Percentiles rank a stretch among this genome's conserved stretches.
Evolutionary conservation across 768 basidiomycete genomes (phyloP).

Genomic region (Amanita jacksonii): DNA sequence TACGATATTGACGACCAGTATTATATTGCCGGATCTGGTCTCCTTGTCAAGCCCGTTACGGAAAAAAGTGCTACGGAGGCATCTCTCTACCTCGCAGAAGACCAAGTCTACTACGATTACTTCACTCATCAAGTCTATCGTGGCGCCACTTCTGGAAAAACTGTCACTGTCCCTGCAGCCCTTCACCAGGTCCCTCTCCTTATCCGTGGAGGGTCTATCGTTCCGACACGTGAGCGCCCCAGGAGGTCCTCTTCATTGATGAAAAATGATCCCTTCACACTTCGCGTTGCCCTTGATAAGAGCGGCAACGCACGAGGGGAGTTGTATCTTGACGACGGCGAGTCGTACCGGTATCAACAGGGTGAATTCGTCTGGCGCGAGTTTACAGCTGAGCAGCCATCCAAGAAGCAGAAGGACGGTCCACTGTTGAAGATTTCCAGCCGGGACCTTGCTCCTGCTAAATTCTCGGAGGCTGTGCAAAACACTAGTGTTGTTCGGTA

Average conservation of each 20-base stretch:
- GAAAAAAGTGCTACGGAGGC: constrained; percentile 58
- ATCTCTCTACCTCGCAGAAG: constrained; percentile 78
- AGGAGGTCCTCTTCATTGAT: constrained; percentile 80
- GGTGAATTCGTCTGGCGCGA: constrained; percentile 83
- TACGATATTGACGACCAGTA: constrained; percentile 92
- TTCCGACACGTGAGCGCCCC: constrained; percentile 81
- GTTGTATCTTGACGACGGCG: constrained; percentile 93
- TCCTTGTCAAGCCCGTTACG: constrained; percentile 89
- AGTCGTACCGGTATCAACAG: constrained; percentile 59
- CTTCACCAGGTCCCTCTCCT: constrained; percentile 78
- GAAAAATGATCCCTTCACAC: constrained; percentile 88
- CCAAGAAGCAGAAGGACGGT: constrained; percentile 24
- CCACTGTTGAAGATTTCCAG: constrained; percentile 37
- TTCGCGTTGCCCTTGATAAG: constrained; percentile 71
- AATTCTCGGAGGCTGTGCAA: constrained; percentile 39
- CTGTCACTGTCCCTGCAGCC: constrained; percentile 69
- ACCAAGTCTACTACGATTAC: constrained; percentile 94
- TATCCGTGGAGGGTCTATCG: constrained; percentile 84
- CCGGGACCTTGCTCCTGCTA: constrained; percentile 39
- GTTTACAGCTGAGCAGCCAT: constrained; percentile 48
- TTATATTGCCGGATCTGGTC: constrained; percentile 79
- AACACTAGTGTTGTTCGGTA: constrained; percentile 40
- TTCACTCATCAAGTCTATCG: constrained; percentile 63
- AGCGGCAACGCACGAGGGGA: constrained; percentile 58
- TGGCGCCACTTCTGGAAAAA: constrained; percentile 53